Evolutionary conservation across 768 basidiomycete genomes (phyloP).

Genomic region (Auriscalpium microsporum): DNA sequence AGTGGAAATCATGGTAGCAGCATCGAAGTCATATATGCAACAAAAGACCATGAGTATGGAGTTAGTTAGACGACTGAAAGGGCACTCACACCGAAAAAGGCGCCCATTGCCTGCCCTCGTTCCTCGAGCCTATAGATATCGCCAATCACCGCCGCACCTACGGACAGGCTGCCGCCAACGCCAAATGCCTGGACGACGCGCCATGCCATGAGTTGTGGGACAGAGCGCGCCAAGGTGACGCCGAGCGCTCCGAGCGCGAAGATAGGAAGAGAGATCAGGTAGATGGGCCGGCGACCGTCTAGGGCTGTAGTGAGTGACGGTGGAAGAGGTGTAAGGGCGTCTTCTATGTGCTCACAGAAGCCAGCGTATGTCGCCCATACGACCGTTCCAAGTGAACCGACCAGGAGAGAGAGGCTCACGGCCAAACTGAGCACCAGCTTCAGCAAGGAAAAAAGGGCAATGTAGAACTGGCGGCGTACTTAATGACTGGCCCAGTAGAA

Average conservation of each 20-base stretch:
- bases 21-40: no score
- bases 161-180: slow-evolving; percentile 46
- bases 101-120: slow-evolving; percentile 49
- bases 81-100: slow-evolving; percentile 41
- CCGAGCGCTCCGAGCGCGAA: slow-evolving; percentile 52
- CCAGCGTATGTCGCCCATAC: slow-evolving; percentile 5
- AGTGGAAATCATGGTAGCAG: no score
- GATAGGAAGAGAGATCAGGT: slow-evolving; percentile 51
- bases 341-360: background rate
- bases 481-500: slow-evolving; percentile 48
- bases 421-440: background rate
- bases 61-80: background rate
- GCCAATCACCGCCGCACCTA: slow-evolving; percentile 52
- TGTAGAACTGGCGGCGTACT: slow-evolving; percentile 26
- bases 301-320: no score
- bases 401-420: slow-evolving; percentile 5
- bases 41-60: background rate
- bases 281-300: slow-evolving; percentile 63
- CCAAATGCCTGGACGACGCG: slow-evolving; percentile 63
- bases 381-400: slow-evolving; percentile 1
- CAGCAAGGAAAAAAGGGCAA: no score
- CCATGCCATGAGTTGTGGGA: slow-evolving; percentile 46
- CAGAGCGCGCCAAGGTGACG: slow-evolving; percentile 37
- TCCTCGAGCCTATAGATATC: slow-evolving; percentile 63
- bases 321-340: background rate